These are phyloP conservation scores for Acorus calamus DNA, from an alignment of 106 monocot genomes.

Conservation along the genomic window DNA sequence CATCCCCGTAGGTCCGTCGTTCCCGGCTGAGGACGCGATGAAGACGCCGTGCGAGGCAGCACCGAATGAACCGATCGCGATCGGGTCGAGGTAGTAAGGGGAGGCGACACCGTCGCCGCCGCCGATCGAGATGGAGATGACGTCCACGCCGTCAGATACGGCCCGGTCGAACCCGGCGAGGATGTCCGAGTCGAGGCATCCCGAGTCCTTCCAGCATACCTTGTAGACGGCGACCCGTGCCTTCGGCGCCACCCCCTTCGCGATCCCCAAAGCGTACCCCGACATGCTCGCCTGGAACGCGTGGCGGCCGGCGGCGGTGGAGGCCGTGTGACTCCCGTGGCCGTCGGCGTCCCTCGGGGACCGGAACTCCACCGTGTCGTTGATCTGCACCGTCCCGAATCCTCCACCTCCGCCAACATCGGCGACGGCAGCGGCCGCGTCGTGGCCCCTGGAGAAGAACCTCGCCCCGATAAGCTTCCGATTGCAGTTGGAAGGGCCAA, in stretches of 20 bases:
- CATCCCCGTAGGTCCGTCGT: slow-evolving; percentile 81
- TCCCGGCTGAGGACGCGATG: slow-evolving; percentile 79
- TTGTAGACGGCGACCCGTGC: slow-evolving; percentile 77
- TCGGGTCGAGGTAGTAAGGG: slow-evolving; percentile 90
- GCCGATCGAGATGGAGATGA: slow-evolving; percentile 87
- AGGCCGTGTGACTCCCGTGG: slow-evolving; percentile 93
- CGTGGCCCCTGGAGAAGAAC: slow-evolving; percentile 74
- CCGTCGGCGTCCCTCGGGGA: slow-evolving; percentile 93
- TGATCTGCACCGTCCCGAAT: slow-evolving; percentile 7
- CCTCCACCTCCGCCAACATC: neutral
- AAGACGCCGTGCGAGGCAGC: slow-evolving; percentile 72
- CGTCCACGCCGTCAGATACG: slow-evolving; percentile 84
- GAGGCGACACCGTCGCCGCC: slow-evolving; percentile 70
- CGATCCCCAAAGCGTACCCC: slow-evolving; percentile 81
- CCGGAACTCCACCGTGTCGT: slow-evolving; percentile 58
- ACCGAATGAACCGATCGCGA: slow-evolving; percentile 77
- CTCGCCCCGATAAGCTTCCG: slow-evolving; percentile 85
- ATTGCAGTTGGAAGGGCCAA: slow-evolving; percentile 60
- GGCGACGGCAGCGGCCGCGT: slow-evolving; percentile 30
- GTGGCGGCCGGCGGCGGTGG: slow-evolving; percentile 87
- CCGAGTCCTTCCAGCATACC: slow-evolving; percentile 85
- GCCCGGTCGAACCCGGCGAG: slow-evolving; percentile 90
- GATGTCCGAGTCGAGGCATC: slow-evolving; percentile 96
- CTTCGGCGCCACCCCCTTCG: slow-evolving; percentile 96
- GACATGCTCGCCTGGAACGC: slow-evolving; percentile 65